Evolutionary conservation across 371 early-diverging fungal species (phyloP), one percentile per base, ranked within the genome.

Genomic region (Smittium culicis): DNA sequence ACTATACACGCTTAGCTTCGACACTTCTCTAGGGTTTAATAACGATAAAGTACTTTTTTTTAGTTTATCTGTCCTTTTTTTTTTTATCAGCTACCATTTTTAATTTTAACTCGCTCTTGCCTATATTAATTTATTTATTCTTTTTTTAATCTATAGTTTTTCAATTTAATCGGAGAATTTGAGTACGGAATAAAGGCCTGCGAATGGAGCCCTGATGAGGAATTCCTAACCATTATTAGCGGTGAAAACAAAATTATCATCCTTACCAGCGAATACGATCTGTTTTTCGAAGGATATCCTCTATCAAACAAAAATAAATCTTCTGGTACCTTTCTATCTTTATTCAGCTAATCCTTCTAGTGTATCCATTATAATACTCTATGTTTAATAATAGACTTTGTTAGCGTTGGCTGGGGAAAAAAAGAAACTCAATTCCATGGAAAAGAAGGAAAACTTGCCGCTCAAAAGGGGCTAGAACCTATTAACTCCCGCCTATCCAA

Each of bases 381-480:
- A 20, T 57, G 3, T n/a, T 20, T 20, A 16, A 16, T 57, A 16
- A 16, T n/a, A 28, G 56, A 32, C 25, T 35, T 57, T 34, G 34
- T 72, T 24, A 64, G 56, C 72, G 86, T 98, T n/a, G 98, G 98
- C 35, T 98, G 98, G 98, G 98, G 98, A 62, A 86, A 83, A 66
- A 93, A 92, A 67, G 96, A 94, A 72, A 98, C 98, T 8, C 98
- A 98, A 74, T 98, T 96, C 72, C 96, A 96, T 71, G 98, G 98
- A 54, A 83, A 85, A 24, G 90, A 79, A 31, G 94, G 94, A 65
- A 96, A 94, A 73, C 78, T 76, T 58, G 90, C 90, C 5, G 92
- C 88, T 8, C 72, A 77, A 61, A 72, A 80, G 11, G 78, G 76
- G 59, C 75, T 71, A 69, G 45, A 2, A 28, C 28, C 30, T 62